A percentile compares a stretch with the other conserved stretches of the same genome.
Conservation (phyloP, 2,329 filamentous ascomycete species). For the Calycina herbarum region DNA sequence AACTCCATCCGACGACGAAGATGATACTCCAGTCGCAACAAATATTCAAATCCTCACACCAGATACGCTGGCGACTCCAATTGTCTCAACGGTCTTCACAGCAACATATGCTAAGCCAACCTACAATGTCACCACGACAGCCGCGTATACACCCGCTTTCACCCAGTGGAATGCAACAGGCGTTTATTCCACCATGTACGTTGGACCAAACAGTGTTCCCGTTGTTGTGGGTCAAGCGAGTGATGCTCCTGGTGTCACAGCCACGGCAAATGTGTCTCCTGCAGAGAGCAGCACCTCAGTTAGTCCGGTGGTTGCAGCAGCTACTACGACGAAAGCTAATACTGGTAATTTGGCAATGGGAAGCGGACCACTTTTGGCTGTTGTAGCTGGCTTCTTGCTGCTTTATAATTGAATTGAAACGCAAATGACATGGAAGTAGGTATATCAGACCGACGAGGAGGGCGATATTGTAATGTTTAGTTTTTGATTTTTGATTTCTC, state of each 20-base stretch:
- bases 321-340: background rate
- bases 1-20: background rate
- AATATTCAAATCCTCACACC: conserved; percentile 15
- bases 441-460: too few relatives aligned
- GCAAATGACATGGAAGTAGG: too few relatives aligned
- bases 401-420: background rate
- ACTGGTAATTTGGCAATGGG: background rate
- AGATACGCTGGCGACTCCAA: conserved; percentile 7
- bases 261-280: background rate
- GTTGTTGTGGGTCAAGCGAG: background rate
- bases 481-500: too few relatives aligned
- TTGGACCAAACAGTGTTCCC: conserved; percentile 2
- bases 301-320: background rate
- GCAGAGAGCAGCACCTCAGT: background rate
- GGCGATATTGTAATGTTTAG: too few relatives aligned
- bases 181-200: background rate
- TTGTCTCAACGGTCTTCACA: conserved; percentile 19
- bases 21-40: background rate
- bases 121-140: conserved; percentile 21
- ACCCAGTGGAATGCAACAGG: conserved; percentile 20
- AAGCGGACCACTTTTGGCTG: background rate
- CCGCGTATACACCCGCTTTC: conserved; percentile 16
- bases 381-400: background rate
- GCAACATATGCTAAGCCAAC: conserved; percentile 19
- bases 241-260: background rate